phyloP scores from a whole-genome alignment of 1,284 basidiomycete genomes.

The Ustilago curta region DNA sequence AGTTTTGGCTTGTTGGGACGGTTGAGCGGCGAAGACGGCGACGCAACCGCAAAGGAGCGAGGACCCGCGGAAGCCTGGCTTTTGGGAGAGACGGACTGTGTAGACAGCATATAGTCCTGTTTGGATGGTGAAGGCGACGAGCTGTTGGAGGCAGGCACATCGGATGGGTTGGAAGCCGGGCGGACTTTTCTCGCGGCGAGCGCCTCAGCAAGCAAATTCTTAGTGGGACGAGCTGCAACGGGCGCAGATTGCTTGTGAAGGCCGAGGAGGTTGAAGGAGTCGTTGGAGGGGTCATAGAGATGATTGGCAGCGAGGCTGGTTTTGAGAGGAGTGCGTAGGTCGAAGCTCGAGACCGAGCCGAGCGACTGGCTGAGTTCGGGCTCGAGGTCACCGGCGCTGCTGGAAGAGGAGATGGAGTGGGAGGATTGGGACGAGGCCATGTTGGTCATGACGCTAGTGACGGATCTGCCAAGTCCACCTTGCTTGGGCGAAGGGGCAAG shows the following conservation, averaged over 20 bases:
- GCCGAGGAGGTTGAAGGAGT: slow-evolving; percentile 34
- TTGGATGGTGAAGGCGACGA: slow-evolving; percentile 6
- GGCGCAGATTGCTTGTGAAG: slow-evolving; percentile 29
- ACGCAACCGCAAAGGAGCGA: slow-evolving; percentile 10
- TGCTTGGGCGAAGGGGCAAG: slow-evolving; percentile 17
- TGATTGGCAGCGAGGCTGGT: slow-evolving; percentile 39
- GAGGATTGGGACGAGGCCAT: slow-evolving; percentile 45
- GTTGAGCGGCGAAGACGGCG: slow-evolving; percentile 34
- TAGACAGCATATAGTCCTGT: background rate
- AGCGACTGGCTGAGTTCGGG: slow-evolving; percentile 59
- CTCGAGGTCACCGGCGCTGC: slow-evolving; percentile 40
- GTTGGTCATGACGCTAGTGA: slow-evolving; percentile 29
- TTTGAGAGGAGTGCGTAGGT: slow-evolving; percentile 58
- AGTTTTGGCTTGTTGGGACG: slow-evolving; percentile 42
- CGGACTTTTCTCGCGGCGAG: slow-evolving; percentile 36
- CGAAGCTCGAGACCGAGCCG: slow-evolving; percentile 55
- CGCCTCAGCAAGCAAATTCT: slow-evolving; percentile 40
- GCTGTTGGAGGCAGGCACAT: slow-evolving; percentile 2
- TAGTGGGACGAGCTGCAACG: slow-evolving; percentile 19
- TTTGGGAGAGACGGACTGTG: slow-evolving; percentile 32
- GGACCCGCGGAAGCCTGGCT: slow-evolving; percentile 2
- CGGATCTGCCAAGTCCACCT: background rate
- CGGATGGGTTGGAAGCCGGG: slow-evolving; percentile 12
- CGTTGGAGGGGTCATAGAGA: slow-evolving; percentile 28
- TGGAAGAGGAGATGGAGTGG: slow-evolving; percentile 50